Evolutionary conservation across 352 stramenopile species (phyloP).

Genomic region (Globisporangium sylvaticum): DNA sequence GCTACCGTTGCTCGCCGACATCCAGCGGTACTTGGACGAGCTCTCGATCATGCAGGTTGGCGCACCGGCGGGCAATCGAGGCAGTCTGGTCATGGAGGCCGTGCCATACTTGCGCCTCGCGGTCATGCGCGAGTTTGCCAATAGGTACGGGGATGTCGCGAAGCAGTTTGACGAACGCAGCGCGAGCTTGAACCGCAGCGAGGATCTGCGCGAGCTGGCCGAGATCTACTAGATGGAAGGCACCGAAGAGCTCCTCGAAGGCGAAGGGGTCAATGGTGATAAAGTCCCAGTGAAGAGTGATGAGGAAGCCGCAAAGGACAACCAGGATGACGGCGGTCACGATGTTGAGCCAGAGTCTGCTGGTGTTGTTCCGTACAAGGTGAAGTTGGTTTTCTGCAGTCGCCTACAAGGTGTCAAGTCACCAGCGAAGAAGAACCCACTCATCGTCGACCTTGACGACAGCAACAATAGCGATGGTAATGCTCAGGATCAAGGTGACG

Average conservation of each 20-base stretch:
- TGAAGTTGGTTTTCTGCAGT: conserved; percentile 52
- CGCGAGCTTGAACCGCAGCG: conserved; percentile 34
- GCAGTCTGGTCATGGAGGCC: conserved; percentile 73
- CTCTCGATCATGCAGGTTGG: conserved; percentile 88
- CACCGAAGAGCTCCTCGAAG: conserved; percentile 71
- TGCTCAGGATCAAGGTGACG: neutral
- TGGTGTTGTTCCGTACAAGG: conserved; percentile 21
- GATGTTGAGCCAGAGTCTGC: conserved; percentile 10
- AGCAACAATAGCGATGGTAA: conserved; percentile 25
- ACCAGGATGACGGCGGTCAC: conserved; percentile 10
- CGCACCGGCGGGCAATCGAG: conserved; percentile 20
- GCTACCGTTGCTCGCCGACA: conserved; percentile 90
- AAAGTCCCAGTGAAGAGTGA: neutral
- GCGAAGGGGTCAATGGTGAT: neutral
- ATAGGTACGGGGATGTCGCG: conserved; percentile 36
- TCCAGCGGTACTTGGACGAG: conserved; percentile 95
- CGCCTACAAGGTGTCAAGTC: neutral
- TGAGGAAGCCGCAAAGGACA: neutral
- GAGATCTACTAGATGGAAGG: conserved; percentile 81
- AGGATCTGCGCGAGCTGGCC: conserved; percentile 63
- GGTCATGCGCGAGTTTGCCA: conserved; percentile 42
- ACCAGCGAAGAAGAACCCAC: conserved; percentile 26
- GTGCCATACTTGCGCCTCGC: conserved; percentile 65
- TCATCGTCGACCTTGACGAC: conserved; percentile 63
- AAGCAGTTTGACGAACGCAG: conserved; percentile 45